phyloP scores from a whole-genome alignment of 331 rosid species.

The Spiraea crenata region DNA sequence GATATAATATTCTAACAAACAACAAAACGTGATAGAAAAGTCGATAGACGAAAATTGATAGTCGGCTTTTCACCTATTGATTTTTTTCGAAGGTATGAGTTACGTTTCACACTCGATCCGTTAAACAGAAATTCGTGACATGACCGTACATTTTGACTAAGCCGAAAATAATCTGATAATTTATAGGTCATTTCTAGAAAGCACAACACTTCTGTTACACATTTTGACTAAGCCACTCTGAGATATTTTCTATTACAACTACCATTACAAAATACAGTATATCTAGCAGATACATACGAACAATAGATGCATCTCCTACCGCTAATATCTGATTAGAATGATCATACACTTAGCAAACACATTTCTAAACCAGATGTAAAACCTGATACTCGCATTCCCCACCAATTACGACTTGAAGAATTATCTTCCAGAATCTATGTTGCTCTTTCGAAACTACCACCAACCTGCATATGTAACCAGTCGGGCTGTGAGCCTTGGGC shows the following conservation, averaged over 20 bases:
- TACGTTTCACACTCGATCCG: too few species aligned
- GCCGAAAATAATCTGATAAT: background rate
- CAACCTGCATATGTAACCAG: slow-evolving; percentile 91
- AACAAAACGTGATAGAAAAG: too few species aligned
- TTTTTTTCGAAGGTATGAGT: too few species aligned
- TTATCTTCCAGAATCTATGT: slow-evolving; percentile 32
- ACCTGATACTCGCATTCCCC: background rate
- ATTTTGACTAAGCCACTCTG: slow-evolving; percentile 18
- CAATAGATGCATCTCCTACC: slow-evolving; percentile 39
- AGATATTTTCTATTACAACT: slow-evolving; percentile 20
- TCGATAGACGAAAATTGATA: too few species aligned
- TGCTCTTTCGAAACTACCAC: slow-evolving; percentile 68
- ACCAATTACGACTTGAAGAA: slow-evolving; percentile 29
- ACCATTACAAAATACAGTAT: slow-evolving; percentile 29
- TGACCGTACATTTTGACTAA: background rate
- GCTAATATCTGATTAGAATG: slow-evolving; percentile 27
- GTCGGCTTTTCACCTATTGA: too few species aligned
- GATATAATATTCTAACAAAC: too few species aligned
- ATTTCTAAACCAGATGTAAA: slow-evolving; percentile 32
- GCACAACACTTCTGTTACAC: slow-evolving; percentile 7
- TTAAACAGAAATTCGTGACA: background rate
- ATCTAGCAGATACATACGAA: slow-evolving; percentile 31
- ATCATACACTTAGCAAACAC: slow-evolving; percentile 22
- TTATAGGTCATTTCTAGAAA: background rate
- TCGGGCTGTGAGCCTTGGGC: slow-evolving; percentile 62